phyloP scores from a whole-genome alignment of 345 rosid species.

The Eucalyptus regnans region DNA sequence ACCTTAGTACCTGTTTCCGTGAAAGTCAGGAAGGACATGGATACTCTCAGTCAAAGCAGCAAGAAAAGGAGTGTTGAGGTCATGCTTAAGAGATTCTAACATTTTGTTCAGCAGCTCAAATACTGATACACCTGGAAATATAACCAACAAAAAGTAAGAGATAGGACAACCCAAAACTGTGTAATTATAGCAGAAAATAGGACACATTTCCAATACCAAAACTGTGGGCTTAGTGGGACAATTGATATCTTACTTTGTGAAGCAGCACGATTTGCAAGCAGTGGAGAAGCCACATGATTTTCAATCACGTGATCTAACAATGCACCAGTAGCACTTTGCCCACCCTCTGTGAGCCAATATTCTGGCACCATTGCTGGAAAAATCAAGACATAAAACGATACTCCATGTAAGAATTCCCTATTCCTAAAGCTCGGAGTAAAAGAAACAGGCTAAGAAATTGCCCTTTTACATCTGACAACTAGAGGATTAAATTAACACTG shows the following conservation, averaged over 20 bases:
- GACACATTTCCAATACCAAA: background rate
- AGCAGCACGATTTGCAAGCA: constrained; percentile 88
- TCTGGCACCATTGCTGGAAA: constrained; percentile 80
- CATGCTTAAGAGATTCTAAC: constrained; percentile 42
- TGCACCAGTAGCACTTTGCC: constrained; percentile 99
- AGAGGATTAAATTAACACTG: background rate
- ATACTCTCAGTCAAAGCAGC: constrained; percentile 71
- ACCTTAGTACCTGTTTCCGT: constrained; percentile 69
- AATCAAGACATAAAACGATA: background rate
- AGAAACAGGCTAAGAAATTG: background rate
- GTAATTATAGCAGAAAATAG: background rate
- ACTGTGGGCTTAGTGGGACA: background rate
- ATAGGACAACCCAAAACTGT: background rate
- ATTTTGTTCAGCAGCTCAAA: constrained; percentile 62
- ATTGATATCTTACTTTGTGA: constrained; percentile 45
- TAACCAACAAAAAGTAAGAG: background rate
- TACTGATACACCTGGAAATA: constrained; percentile 49
- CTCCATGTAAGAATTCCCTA: background rate
- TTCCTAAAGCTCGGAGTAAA: background rate
- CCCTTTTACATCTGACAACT: background rate
- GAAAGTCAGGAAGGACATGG: constrained; percentile 87
- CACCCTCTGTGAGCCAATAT: constrained; percentile 97
- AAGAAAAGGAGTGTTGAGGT: constrained; percentile 55
- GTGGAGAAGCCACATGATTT: constrained; percentile 80
- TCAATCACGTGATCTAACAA: constrained; percentile 75